Base-by-base conservation (phyloP, 73 alveolate genomes). In the Paramecium primaurelia region DNA sequence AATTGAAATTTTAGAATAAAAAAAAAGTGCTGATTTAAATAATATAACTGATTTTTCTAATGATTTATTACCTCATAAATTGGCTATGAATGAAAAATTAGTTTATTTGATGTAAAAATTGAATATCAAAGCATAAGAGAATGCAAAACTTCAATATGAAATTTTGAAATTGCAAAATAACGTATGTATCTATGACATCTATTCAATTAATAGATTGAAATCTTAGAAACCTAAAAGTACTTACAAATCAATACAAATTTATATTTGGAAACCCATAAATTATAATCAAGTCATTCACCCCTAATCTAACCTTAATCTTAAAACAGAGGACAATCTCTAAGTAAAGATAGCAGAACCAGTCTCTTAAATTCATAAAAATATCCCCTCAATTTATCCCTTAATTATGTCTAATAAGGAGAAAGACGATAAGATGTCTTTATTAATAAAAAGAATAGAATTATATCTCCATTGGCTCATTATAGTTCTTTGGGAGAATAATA, bases 91-190 rank as follows among this genome's bases (percentile, higher is more conserved):
- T 10, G 88, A 75, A 3, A 75, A 75, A 38, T 10, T 75, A 34
- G 58, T 42, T 12, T 75, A 75, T 42, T 38, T 75, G 40, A 75
- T 75, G 8, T 8, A 75, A 38, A 75, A 75, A 42, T 25, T 75
- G 20, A 14, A 75, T 36, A 38, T 30, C 9, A 75, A 75, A 75
- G 58, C 88, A 2, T 22, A 30, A 38, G 58, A 75, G 37, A 75
- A 75, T 75, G 88, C 88, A 36, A 75, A 75, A 75, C 60, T 75
- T 38, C 47, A 75, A 38, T 75, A 36, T 42, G 88, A 75, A 75
- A 75, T 36, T 38, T 42, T 75, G 14, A 34, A 75, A 75, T 20
- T 75, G 58, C 60, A 75, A 75, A 75, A 75, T 37, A 36, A 75
- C 60, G 88, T 75, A 75, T 64, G 84, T 64, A 64, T 64, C 84